Evolutionary conservation across 2,329 filamentous ascomycete genomes (phyloP), one percentile per base, ranked within the genome.

Genomic region (Clarireedia homoeocarpa): DNA sequence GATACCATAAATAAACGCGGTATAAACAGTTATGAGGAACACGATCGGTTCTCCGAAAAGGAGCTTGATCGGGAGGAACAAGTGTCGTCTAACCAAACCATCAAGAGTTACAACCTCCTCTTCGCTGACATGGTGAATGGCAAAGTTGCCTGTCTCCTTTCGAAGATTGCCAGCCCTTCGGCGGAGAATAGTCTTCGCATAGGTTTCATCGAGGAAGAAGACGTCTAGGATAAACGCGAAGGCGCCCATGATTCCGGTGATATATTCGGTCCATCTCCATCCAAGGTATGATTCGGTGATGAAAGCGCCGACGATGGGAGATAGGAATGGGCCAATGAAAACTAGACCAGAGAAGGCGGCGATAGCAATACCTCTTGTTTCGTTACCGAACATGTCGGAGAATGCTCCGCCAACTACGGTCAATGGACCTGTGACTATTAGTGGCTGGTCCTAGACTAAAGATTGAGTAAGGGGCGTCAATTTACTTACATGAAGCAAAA

Each of bases 281-380:
- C 77, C 76, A 1, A 81, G 72, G 56, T 73, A 61, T 6, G 70
- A 75, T 38, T 74, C 67, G 0, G 73, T 74, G 30, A 79, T 72
- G 23, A 62, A 62, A 14, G 50, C 61, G 39, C 70, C 70, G 26
- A 64, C 62, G 26, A 71, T 65, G 6, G 70, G 70, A 1, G 66
- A 66, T 46, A 70, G 58, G 34, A 70, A 63, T 1, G 64, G 71
- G 2, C 72, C 71, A 27, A 73, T 49, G 15, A 72, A 66, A 0
- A 70, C 69, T 1, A 67, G 63, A 10, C 67, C 62, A 6, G 82
- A 81, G 66, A 87, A 88, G 0, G 78, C 78, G 0, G 84, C 81
- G 70, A 88, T 82, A 1, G 85, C 85, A 20, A 81, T 77, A 5
- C 83, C 85, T 56, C 85, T 75, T 63, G 82, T 71, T 1, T 79